phyloP scores from a whole-genome alignment of 805 yeast genomes.

The Kodamaea sagamina region DNA sequence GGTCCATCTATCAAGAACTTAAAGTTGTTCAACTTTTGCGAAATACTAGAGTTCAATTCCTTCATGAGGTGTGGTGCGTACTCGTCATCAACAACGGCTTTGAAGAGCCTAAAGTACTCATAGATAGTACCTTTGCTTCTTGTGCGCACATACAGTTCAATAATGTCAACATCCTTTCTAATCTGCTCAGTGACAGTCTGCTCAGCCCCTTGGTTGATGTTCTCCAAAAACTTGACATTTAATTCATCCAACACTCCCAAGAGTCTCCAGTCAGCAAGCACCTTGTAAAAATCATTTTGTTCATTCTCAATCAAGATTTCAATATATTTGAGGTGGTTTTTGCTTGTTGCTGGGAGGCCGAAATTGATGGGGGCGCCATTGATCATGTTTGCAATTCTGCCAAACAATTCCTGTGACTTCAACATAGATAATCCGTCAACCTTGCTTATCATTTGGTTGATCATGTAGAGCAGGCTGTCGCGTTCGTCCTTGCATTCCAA shows the following conservation, averaged over 20 bases:
- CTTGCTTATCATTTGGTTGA: conserved; percentile 29
- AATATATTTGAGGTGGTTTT: conserved; percentile 31
- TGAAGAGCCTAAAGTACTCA: conserved; percentile 21
- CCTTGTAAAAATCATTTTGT: conserved; percentile 24
- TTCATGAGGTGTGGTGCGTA: conserved; percentile 20
- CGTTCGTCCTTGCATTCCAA: conserved; percentile 35
- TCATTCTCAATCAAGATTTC: conserved; percentile 26
- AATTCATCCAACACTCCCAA: conserved; percentile 36
- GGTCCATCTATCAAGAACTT: conserved; percentile 25
- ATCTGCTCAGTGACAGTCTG: conserved; percentile 15
- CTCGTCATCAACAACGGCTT: conserved; percentile 19
- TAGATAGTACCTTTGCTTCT: conserved; percentile 10
- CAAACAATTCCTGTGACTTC: conserved; percentile 26
- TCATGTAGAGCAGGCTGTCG: conserved; percentile 21
- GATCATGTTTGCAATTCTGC: conserved; percentile 32
- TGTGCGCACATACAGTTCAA: conserved; percentile 16
- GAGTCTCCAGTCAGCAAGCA: conserved; percentile 39
- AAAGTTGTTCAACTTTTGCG: conserved; percentile 24
- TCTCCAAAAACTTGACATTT: conserved; percentile 30
- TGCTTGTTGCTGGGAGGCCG: conserved; percentile 18
- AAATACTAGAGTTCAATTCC: conserved; percentile 14
- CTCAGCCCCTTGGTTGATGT: conserved; percentile 14
- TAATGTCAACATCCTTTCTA: conserved; percentile 17
- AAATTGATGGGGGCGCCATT: conserved; percentile 26
- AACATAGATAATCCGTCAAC: conserved; percentile 36